Conservation (phyloP, 768 basidiomycete genomes). For the Lactifluus echinatus region DNA sequence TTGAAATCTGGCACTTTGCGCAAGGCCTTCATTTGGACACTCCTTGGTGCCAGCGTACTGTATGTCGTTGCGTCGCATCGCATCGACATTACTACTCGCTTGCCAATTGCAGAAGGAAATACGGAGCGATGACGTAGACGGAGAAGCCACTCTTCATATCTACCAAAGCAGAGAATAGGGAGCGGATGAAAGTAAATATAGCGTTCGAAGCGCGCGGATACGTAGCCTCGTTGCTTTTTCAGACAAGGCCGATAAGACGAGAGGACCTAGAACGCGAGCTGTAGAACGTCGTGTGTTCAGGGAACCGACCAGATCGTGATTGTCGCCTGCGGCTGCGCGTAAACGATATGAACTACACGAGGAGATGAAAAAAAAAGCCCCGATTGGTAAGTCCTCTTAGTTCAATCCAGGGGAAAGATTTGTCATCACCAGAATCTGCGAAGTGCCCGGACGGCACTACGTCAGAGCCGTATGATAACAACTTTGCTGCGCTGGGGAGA, state of each 20-base stretch:
- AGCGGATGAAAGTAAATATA: not conserved
- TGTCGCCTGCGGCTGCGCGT: conserved; percentile 2
- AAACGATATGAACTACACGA: not conserved
- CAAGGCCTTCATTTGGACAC: not conserved
- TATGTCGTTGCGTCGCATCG: not conserved
- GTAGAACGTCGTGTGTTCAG: not conserved
- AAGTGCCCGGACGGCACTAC: conserved; percentile 2
- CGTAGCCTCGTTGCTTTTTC: conserved; percentile 9
- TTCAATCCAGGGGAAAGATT: not conserved
- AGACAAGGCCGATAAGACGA: not conserved
- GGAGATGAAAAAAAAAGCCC: not conserved
- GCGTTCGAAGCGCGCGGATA: not conserved
- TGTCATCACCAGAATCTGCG: not conserved
- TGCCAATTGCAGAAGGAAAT: not conserved
- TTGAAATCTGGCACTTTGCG: not conserved
- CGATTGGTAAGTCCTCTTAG: conserved; percentile 6
- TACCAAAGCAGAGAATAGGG: not conserved
- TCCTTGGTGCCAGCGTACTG: not conserved
- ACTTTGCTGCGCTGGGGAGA: not conserved
- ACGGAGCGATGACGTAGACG: conserved; percentile 3
- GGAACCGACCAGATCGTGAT: not conserved
- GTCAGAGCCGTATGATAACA: not conserved
- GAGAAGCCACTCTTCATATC: not conserved
- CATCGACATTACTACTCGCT: not conserved
- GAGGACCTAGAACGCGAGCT: not conserved